Evolutionary conservation across 202 grass and related monocot species (phyloP), one percentile per base, ranked within the genome.

Genomic region (Schoenoplectus triqueter): DNA sequence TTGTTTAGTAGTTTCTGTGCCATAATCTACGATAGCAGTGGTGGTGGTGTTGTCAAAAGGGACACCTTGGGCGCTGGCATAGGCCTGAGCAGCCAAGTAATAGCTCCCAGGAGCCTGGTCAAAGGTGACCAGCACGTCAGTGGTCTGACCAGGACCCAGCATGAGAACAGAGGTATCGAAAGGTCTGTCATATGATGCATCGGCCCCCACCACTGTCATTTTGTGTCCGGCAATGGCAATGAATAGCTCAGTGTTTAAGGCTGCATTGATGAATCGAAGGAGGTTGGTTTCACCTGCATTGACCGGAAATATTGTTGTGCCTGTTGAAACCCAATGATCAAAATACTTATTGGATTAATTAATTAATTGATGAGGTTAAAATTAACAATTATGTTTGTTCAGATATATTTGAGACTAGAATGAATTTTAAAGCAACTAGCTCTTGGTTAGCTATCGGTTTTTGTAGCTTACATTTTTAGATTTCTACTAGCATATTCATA

Each of bases 11-110:
- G 15, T 63, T 46, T 80, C 46, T 59, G 51, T 63, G 64, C 66
- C 86, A 59, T 97, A 97, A 39, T 92, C 86, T 55, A 97, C 87
- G 86, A 97, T 87, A 78, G 94, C 94, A 4, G 95, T 88, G 55
- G 90, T 90, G 4, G 95, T 97, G 45, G 92, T 97, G 87, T 92
- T 97, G 85, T 94, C 95, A 59, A 97, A 97, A 64, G 95, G 90
- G 49, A 94, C 86, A 59, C 87, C 87, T 84, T 97, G 87, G 0
- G 90, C 89, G 51, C 90, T 94, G 86, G 88, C 78, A 47, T 97
- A 97, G 60, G 92, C 92, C 0, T 50, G 84, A 22, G 90, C 91
- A 2, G 90, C 91, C 18, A 95, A 87, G 86, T 95, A 95, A 82
- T 98, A 94, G 3, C 78, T 77, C 52, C 81, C 85, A 0, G 52